These are phyloP conservation scores for Aegilops sharonensis DNA, from an alignment of 176 grass and related monocot genomes.

Conservation along the genomic window DNA sequence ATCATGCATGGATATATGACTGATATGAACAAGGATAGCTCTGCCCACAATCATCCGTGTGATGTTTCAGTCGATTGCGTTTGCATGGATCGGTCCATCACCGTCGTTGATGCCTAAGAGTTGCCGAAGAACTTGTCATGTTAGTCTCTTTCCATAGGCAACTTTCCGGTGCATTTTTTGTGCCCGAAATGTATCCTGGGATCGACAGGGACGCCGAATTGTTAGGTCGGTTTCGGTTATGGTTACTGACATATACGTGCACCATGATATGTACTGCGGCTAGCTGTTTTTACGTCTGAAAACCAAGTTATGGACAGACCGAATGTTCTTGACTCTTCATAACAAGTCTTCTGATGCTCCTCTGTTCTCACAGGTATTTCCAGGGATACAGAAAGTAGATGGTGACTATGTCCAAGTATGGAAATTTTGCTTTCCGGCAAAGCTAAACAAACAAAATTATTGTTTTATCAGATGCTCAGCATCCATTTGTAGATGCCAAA, in stretches of 20 bases:
- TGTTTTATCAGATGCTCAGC: constrained; percentile 12
- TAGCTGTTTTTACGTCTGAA: constrained; percentile 39
- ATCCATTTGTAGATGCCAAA: constrained; percentile 17
- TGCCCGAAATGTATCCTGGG: constrained; percentile 3
- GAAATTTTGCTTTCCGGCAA: not conserved
- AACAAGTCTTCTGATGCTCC: constrained; percentile 7
- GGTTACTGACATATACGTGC: constrained; percentile 34
- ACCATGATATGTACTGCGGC: constrained; percentile 25
- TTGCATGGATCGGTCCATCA: constrained; percentile 42
- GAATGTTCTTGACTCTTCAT: constrained; percentile 37
- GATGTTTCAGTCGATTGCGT: constrained; percentile 39
- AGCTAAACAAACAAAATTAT: not conserved
- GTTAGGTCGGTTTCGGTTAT: constrained; percentile 45
- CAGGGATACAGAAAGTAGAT: constrained; percentile 27
- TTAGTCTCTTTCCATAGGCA: constrained; percentile 41
- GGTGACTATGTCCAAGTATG: constrained; percentile 27
- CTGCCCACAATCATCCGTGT: constrained; percentile 12
- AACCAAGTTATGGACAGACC: not conserved
- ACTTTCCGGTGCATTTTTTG: constrained; percentile 28
- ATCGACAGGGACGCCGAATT: constrained; percentile 46
- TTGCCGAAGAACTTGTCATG: constrained; percentile 28
- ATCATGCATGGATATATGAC: constrained; percentile 18
- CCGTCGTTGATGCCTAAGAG: constrained; percentile 34
- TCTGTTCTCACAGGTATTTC: constrained; percentile 29
- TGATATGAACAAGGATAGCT: constrained; percentile 59